Base-by-base conservation (phyloP, 768 basidiomycete species). In the Lactifluus piperatus region DNA sequence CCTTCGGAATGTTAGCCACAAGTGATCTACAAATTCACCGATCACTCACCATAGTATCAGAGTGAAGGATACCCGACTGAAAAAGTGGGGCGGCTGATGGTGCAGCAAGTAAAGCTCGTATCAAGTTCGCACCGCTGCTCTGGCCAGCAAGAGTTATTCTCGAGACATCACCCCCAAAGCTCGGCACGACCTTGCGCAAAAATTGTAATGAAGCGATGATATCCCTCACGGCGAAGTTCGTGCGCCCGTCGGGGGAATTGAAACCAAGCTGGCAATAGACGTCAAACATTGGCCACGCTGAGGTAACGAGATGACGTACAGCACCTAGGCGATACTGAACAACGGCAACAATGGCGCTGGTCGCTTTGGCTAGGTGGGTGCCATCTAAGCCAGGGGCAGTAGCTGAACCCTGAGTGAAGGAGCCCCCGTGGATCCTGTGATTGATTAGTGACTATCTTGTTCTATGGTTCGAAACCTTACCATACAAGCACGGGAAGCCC, bases 321-420 rank as follows among this genome's bases (percentile, higher is more conserved):
- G 81, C 81, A 46, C 88, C 91, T n/a, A 89, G 77, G 51, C 92
- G 82, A 67, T 94, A 92, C 69, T 94, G 91, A 27, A 91, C 75
- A 16, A 90, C 84, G 8, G 84, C 85, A 18, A 94, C 88, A 56
- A 94, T 84, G 5, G 89, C 85, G 48, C 82, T 77, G 6, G 86
- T 86, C 1, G 81, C 79, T 26, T 77, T 67, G 0, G 91, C 90
- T 16, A 94, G 79, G 4, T 77, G 80, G 7, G 87, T 85, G 1
- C 89, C 91, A 69, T 92, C 88, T 11, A 95, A 73, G 30, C 84
- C 88, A 14, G 86, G 78, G 26, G 74, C 81, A 9, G 81, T 84
- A 4, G 87, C 84, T 39, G 85, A 85, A 7, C 93, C 91, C 4
- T 74, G 65, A 51, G 81, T 72, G 70, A 88, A 90, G 0, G 91